phyloP scores from a whole-genome alignment of 1,139 yeast genomes.

The Kodamaea suecica region DNA sequence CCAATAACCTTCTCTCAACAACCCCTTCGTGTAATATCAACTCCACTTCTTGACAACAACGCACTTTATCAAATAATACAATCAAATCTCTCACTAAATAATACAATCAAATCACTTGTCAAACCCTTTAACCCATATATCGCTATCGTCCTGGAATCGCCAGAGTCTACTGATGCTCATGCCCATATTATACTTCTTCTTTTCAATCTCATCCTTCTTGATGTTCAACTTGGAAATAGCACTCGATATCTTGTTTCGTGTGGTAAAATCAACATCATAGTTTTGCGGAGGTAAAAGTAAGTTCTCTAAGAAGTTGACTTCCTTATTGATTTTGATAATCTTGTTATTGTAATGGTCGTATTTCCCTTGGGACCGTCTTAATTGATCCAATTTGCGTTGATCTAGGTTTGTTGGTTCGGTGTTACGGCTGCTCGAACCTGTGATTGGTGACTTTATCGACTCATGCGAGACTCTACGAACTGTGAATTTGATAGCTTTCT shows the following conservation, averaged over 20 bases:
- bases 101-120: slow-evolving; percentile 13
- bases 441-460: slow-evolving; percentile 15
- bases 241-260: slow-evolving; percentile 39
- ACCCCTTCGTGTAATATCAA: too few relatives aligned
- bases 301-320: slow-evolving; percentile 36
- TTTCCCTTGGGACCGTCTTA: slow-evolving; percentile 31
- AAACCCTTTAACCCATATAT: slow-evolving; percentile 42
- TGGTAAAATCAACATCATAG: slow-evolving; percentile 44
- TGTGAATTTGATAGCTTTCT: slow-evolving; percentile 39
- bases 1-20: too few relatives aligned
- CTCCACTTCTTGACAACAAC: too few relatives aligned
- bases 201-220: slow-evolving; percentile 44
- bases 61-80: too few relatives aligned
- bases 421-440: slow-evolving; percentile 4
- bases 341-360: slow-evolving; percentile 35
- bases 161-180: slow-evolving; percentile 44
- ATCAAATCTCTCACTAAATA: too few relatives aligned
- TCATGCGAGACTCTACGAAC: slow-evolving; percentile 44
- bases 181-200: slow-evolving; percentile 44
- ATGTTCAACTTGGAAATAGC: slow-evolving; percentile 43
- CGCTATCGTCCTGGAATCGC: slow-evolving; percentile 44
- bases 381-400: slow-evolving; percentile 11
- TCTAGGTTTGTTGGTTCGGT: slow-evolving; percentile 5
- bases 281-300: slow-evolving; percentile 43
- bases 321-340: slow-evolving; percentile 41